A percentile compares a stretch with the other conserved stretches of the same genome.
Evolutionary conservation across 176 grass and related monocot species (phyloP).

Genomic region (Carex littledalei): DNA sequence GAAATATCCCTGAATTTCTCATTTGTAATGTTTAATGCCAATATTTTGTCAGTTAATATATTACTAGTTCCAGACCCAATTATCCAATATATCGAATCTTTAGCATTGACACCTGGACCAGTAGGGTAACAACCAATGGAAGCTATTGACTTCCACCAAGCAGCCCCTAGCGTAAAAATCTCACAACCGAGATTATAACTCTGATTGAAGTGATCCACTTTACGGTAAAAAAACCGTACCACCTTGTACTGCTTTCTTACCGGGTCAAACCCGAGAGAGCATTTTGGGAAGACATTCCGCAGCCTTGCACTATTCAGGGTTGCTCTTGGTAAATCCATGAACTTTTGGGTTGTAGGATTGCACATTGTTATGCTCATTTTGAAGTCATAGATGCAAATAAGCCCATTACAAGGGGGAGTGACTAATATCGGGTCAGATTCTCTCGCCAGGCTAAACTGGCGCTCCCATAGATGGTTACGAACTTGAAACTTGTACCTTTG

Average conservation of each 20-base stretch:
- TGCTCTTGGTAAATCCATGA: conserved; percentile 14
- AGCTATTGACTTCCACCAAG: conserved; percentile 16
- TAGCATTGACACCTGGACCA: conserved; percentile 20
- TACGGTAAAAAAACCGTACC: conserved; percentile 16
- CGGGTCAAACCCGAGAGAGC: conserved; percentile 13
- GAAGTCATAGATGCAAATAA: conserved; percentile 26
- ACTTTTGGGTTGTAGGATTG: conserved; percentile 20
- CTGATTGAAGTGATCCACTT: conserved; percentile 20
- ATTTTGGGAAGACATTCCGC: conserved; percentile 13
- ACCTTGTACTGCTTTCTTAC: conserved; percentile 20
- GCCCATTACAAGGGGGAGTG: conserved; percentile 22
- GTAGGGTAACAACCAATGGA: conserved; percentile 8
- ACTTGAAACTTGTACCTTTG: neutral
- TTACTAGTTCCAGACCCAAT: conserved; percentile 8
- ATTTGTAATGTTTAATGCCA: conserved; percentile 5
- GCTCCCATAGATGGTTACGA: neutral
- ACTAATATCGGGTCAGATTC: neutral
- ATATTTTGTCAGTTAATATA: conserved; percentile 10
- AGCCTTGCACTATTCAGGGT: conserved; percentile 1
- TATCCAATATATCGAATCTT: conserved; percentile 25
- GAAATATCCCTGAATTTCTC: conserved; percentile 19
- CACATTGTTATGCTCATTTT: neutral
- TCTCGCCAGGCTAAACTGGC: conserved; percentile 3
- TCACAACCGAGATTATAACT: conserved; percentile 23
- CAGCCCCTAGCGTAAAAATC: neutral